Conservation (phyloP, 2,329 filamentous ascomycete species). For the Hymenoscyphus repandus region DNA sequence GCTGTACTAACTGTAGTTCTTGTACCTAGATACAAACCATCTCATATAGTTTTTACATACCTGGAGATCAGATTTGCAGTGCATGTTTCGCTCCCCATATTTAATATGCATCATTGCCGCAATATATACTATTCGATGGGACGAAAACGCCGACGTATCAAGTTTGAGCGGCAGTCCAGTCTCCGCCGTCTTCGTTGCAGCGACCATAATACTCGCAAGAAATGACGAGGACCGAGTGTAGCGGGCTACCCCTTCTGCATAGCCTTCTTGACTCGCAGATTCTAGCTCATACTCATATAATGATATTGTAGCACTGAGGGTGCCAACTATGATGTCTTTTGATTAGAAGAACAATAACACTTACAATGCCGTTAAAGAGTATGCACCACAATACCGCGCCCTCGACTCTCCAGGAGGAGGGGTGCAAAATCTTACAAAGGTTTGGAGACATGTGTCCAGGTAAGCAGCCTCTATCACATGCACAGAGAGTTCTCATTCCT, state of each 20-base stretch:
- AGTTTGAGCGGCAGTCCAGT: conserved; percentile 11
- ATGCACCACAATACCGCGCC: conserved; percentile 14
- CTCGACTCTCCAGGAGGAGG: conserved; percentile 11
- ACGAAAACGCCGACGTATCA: conserved; percentile 12
- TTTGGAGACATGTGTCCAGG: conserved; percentile 12
- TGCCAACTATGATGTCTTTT: background rate
- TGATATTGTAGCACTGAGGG: conserved; percentile 6
- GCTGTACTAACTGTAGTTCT: conserved; percentile 8
- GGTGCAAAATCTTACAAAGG: conserved; percentile 11
- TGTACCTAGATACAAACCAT: conserved; percentile 10
- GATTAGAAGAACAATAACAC: background rate
- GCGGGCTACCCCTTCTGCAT: background rate
- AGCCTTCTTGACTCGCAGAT: background rate
- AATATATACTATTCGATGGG: conserved; percentile 6
- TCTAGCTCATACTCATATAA: conserved; percentile 10
- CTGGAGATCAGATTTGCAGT: conserved; percentile 11
- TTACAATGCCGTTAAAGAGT: conserved; percentile 9
- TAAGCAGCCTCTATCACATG: conserved; percentile 6
- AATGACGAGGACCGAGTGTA: conserved; percentile 9
- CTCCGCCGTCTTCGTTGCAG: background rate
- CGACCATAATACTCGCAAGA: conserved; percentile 7
- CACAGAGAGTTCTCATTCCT: background rate
- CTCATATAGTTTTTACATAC: conserved; percentile 12
- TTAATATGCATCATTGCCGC: conserved; percentile 12
- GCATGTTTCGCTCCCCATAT: conserved; percentile 6